These are phyloP conservation scores for Leccinum sublutescens DNA, from an alignment of 768 basidiomycete genomes.

Conservation along the genomic window DNA sequence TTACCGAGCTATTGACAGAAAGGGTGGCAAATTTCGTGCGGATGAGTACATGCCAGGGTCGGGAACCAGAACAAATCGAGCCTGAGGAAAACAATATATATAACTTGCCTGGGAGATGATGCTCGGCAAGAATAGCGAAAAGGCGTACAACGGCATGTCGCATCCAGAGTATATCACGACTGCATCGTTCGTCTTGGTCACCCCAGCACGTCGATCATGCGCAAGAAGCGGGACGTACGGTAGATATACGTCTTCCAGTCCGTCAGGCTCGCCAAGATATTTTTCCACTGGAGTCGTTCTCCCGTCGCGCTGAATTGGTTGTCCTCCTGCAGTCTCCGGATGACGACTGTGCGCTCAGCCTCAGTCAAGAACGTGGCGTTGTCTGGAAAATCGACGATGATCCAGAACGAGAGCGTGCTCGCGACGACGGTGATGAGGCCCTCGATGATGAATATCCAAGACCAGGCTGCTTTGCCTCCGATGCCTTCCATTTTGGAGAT, in stretches of 20 bases:
- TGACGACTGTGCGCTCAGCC: conserved; percentile 62
- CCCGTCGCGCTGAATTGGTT: conserved; percentile 74
- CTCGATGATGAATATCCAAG: conserved; percentile 79
- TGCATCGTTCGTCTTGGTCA: conserved; percentile 21
- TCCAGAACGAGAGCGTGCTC: conserved; percentile 64
- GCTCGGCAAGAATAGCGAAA: conserved; percentile 74
- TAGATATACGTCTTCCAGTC: conserved; percentile 74
- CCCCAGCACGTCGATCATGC: background rate
- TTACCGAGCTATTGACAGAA: conserved; percentile 39
- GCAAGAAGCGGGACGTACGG: conserved; percentile 8
- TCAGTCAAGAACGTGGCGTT: conserved; percentile 76
- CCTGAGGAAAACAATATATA: conserved; percentile 12
- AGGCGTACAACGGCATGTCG: conserved; percentile 73
- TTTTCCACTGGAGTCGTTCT: conserved; percentile 55
- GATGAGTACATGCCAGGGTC: background rate
- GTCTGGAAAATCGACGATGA: conserved; percentile 83
- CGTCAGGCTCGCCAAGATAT: conserved; percentile 55
- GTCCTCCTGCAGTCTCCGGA: conserved; percentile 64
- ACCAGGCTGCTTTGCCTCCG: conserved; percentile 61
- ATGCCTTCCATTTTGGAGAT: conserved; percentile 73
- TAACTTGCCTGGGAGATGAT: conserved; percentile 65
- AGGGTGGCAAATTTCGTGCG: background rate
- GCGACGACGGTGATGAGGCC: conserved; percentile 69
- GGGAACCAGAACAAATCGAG: background rate
- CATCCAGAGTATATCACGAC: conserved; percentile 56